Conservation (phyloP, 495 filamentous ascomycete genomes). For the Thermochaetoides thermophila region DNA sequence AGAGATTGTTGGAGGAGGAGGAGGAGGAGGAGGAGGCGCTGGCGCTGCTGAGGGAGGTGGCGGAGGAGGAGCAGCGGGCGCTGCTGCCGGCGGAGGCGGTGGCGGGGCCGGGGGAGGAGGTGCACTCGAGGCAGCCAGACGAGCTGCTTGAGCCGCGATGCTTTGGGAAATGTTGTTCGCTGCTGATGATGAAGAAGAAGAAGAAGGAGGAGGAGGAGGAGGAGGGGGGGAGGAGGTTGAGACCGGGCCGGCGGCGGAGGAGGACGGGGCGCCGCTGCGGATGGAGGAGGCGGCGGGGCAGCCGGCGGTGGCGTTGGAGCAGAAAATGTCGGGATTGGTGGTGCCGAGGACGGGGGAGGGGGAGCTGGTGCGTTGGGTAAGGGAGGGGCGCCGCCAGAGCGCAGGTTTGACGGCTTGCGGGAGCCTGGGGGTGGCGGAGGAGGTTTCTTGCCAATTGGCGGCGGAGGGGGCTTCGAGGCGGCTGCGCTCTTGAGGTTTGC, state of each 20-base stretch:
- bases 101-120: too few relatives aligned
- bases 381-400: slow-evolving; percentile 30
- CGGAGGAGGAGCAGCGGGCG: slow-evolving; percentile 30
- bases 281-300: slow-evolving; percentile 35
- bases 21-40: slow-evolving; percentile 18
- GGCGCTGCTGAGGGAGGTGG: slow-evolving; percentile 18
- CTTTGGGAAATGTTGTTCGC: slow-evolving; percentile 20
- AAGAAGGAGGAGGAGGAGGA: slow-evolving; percentile 18
- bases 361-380: slow-evolving; percentile 36
- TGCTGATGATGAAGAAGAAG: slow-evolving; percentile 10
- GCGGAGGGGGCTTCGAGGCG: too few relatives aligned
- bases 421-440: slow-evolving; percentile 54
- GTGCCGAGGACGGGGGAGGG: slow-evolving; percentile 27
- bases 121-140: slow-evolving; percentile 29
- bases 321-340: slow-evolving; percentile 36
- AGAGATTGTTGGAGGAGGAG: slow-evolving; percentile 24
- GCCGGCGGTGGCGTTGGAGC: slow-evolving; percentile 35
- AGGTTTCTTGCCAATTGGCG: slow-evolving; percentile 52
- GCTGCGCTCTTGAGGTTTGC: slow-evolving; percentile 31
- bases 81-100: too few relatives aligned
- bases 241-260: slow-evolving; percentile 35
- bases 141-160: slow-evolving; percentile 35
- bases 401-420: slow-evolving; percentile 42
- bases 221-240: slow-evolving; percentile 37
- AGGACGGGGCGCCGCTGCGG: too few relatives aligned